Conservation (phyloP, 106 monocot species). For the Iris macrosiphon region DNA sequence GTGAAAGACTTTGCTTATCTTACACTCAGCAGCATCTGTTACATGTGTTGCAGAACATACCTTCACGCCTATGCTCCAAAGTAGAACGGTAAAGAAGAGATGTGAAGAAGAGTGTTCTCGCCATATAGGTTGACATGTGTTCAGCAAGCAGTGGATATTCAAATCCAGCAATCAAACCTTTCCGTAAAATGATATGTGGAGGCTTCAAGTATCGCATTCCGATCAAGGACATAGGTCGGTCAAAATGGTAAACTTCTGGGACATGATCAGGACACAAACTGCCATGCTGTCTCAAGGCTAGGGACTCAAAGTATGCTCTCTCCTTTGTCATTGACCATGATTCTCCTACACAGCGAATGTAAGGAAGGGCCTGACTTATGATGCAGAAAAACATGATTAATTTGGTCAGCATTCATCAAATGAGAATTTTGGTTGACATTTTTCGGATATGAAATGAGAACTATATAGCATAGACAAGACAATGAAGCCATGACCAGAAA, state of each 20-base stretch:
- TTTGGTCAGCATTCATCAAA: no score
- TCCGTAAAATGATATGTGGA: constrained; percentile 92
- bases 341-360: constrained; percentile 85
- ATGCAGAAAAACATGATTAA: background rate
- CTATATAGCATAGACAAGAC: background rate
- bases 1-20: no score
- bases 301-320: constrained; percentile 79
- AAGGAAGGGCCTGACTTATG: constrained; percentile 67
- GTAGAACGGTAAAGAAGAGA: constrained; percentile 74
- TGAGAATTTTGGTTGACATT: no score
- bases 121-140: constrained; percentile 91
- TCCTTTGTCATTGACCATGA: constrained; percentile 97
- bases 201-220: constrained; percentile 91
- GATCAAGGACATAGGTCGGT: constrained; percentile 74
- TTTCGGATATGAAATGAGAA: no score
- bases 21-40: no score
- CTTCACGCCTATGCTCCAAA: constrained; percentile 58
- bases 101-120: constrained; percentile 89
- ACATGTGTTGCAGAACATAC: no score
- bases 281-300: constrained; percentile 69
- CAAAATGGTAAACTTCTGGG: constrained; percentile 95
- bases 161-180: constrained; percentile 90
- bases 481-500: no score
- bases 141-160: constrained; percentile 87
- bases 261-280: constrained; percentile 72